Percentiles rank a stretch among this genome's conserved stretches.
These are phyloP conservation scores for Phytophthora agathidicida DNA, from an alignment of 352 stramenopile species.

Conservation along the genomic window DNA sequence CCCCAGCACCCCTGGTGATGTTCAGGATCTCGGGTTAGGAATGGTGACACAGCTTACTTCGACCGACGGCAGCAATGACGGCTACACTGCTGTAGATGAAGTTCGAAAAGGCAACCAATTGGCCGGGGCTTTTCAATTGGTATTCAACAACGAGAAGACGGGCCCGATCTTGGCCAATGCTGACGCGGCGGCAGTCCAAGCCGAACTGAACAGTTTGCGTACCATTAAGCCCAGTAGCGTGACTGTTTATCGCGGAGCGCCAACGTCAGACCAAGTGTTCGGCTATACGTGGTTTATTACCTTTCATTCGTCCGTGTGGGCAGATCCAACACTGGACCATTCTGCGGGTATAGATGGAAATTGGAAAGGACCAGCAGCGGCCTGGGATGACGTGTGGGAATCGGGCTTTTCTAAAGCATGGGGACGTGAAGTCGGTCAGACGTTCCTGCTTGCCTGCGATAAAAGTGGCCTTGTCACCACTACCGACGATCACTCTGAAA, in stretches of 20 bases:
- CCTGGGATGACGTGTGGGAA: slow-evolving; percentile 92
- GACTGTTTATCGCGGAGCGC: slow-evolving; percentile 66
- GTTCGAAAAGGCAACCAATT: slow-evolving; percentile 88
- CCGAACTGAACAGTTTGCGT: slow-evolving; percentile 91
- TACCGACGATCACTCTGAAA: slow-evolving; percentile 54
- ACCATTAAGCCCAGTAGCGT: slow-evolving; percentile 93
- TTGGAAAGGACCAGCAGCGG: slow-evolving; percentile 86
- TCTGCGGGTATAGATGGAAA: slow-evolving; percentile 87
- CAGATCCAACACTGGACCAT: slow-evolving; percentile 89
- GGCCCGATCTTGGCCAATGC: slow-evolving; percentile 90
- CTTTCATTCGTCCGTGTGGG: slow-evolving; percentile 93
- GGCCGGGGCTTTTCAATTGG: slow-evolving; percentile 90
- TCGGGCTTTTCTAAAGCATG: slow-evolving; percentile 95
- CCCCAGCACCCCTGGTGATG: slow-evolving; percentile 77
- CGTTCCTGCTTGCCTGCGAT: slow-evolving; percentile 64
- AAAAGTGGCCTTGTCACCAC: slow-evolving; percentile 65
- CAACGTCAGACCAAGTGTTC: slow-evolving; percentile 68
- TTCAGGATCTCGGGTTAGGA: slow-evolving; percentile 55
- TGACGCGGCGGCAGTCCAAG: slow-evolving; percentile 79
- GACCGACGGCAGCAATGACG: slow-evolving; percentile 28
- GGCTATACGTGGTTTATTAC: slow-evolving; percentile 93
- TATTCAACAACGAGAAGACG: slow-evolving; percentile 93
- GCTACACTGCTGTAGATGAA: slow-evolving; percentile 65
- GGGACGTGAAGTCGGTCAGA: slow-evolving; percentile 95
- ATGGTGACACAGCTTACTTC: slow-evolving; percentile 32